These are phyloP conservation scores for Podosphaera xanthii DNA, from an alignment of 2,329 filamentous ascomycete genomes.

Conservation along the genomic window DNA sequence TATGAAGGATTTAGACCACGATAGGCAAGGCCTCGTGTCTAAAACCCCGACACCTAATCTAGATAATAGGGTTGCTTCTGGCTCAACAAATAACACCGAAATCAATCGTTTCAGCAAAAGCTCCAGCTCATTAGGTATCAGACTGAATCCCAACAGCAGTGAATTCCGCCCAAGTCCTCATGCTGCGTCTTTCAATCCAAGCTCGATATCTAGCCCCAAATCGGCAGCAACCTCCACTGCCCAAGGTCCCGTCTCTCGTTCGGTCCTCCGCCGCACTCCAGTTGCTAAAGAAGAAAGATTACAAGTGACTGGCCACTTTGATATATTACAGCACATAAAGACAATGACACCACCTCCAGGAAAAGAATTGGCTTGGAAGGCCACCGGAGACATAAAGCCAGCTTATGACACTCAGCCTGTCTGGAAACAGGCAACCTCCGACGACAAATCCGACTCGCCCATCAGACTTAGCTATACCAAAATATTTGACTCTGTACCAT, in stretches of 20 bases:
- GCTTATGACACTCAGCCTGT: conserved; percentile 68
- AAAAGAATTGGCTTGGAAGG: conserved; percentile 34
- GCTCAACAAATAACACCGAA: conserved; percentile 37
- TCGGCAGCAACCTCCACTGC: conserved; percentile 22
- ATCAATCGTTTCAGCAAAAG: conserved; percentile 27
- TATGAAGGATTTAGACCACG: conserved; percentile 13
- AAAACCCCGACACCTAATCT: conserved; percentile 15
- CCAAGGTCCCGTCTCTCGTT: conserved; percentile 20
- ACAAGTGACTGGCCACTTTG: conserved; percentile 31
- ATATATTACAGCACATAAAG: conserved; percentile 36
- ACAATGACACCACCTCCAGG: conserved; percentile 28
- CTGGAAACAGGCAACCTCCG: conserved; percentile 46
- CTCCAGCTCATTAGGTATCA: conserved; percentile 28
- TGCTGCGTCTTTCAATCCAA: conserved; percentile 48
- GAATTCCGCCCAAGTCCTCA: conserved; percentile 76
- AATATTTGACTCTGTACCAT: conserved; percentile 49
- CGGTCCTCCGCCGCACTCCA: conserved; percentile 47
- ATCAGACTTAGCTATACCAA: conserved; percentile 51
- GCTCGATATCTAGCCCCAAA: conserved; percentile 48
- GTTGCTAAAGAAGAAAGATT: conserved; percentile 32
- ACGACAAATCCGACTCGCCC: conserved; percentile 48
- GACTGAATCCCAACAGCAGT: conserved; percentile 40
- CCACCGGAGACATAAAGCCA: conserved; percentile 63
- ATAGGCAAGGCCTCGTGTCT: conserved; percentile 8
- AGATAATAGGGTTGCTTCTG: conserved; percentile 49